Base-by-base conservation (phyloP, 2,329 filamentous ascomycete genomes). In the Colletotrichum theobromicola region DNA sequence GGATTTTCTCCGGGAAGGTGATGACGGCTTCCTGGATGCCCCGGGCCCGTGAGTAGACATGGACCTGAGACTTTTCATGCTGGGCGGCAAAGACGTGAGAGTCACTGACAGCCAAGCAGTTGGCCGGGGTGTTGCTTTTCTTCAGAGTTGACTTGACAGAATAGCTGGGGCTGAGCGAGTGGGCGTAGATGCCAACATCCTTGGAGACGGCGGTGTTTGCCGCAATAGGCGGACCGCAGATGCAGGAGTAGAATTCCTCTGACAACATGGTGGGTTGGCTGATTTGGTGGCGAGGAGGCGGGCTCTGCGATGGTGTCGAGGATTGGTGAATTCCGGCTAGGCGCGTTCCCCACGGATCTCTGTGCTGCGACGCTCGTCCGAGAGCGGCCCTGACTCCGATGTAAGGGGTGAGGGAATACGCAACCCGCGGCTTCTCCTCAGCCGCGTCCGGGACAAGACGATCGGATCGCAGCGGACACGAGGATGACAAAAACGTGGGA, bases 41-140 rank as follows among this genome's bases (percentile, higher is more conserved):
- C 76, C 94, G 94, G 73, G 92, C 89, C 70, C 95, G 90, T 72
- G 91, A 96, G 85, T 98, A 99, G 70, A 99, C 95, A 84, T 98
- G 95, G 2, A 99, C 90, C 55, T 98, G 94, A 0, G 95, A 95
- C 84, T 98, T 98, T 77, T 96, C 95, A 64, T 94, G 90, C 83
- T 99, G 97, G 5, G 95, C 96, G 5, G 96, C 94, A 82, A 98
- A 99, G 61, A 98, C 89, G 82, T 99, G 97, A 24, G 93, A 93
- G 58, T 91, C 88, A 83, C 90, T 97, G 78, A 96, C 89, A 34
- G 95, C 96, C 70, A 99, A 87, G 79, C 94, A 93, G 83, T 96
- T 94, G 72, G 90, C 87, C 30, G 93, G 89, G n/a, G 93, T 92
- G 18, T 94, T 94, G 87, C 94, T 98, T 86, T 98, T 98, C 89